Conservation (phyloP, 805 yeast genomes). For the Monosporozyma aerobia region DNA sequence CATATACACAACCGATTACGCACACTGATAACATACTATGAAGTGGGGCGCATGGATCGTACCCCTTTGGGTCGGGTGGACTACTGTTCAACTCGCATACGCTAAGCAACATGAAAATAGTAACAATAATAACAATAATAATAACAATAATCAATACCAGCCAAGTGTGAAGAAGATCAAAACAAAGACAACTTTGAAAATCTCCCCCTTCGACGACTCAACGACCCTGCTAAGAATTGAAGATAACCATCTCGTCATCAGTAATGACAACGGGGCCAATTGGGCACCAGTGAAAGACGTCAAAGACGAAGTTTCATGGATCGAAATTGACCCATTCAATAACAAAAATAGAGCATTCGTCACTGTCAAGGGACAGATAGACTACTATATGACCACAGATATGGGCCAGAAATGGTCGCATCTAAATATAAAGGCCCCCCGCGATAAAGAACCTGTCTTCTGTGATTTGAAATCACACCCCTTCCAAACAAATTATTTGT, state of each 20-base stretch:
- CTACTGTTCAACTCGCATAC: neutral
- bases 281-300: constrained; percentile 31
- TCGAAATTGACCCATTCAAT: constrained; percentile 10
- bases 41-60: neutral
- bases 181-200: neutral
- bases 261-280: constrained; percentile 42
- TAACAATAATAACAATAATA: too few species aligned
- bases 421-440: constrained; percentile 3
- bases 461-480: constrained; percentile 16
- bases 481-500: constrained; percentile 7
- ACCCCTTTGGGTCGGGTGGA: neutral
- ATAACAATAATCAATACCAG: constrained; percentile 5
- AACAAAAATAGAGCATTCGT: constrained; percentile 18
- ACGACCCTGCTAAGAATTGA: constrained; percentile 32
- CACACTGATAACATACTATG: neutral
- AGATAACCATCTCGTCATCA: constrained; percentile 26
- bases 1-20: too few species aligned
- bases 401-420: constrained; percentile 23
- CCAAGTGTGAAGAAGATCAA: constrained; percentile 13
- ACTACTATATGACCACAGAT: constrained; percentile 19
- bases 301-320: constrained; percentile 1
- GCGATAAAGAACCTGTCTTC: neutral
- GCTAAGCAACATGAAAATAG: neutral
- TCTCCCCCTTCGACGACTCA: constrained; percentile 43
- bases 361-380: neutral